Evolutionary conservation across 2,329 filamentous ascomycete genomes (phyloP).

Genomic region (Teratosphaeria viscida): DNA sequence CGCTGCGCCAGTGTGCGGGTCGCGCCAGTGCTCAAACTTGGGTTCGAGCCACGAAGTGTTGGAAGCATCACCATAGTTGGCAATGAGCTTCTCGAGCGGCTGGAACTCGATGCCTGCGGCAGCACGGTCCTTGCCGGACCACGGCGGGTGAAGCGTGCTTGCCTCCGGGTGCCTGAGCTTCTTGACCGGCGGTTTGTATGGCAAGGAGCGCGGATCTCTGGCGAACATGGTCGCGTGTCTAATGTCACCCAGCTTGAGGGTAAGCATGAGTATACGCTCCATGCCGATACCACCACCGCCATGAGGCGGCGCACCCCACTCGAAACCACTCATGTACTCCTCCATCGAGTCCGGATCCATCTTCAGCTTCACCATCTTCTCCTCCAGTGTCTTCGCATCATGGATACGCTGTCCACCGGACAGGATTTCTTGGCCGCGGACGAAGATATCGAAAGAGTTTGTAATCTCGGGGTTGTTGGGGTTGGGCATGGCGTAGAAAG

Average conservation of each 20-base stretch:
- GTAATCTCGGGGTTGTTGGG: constrained; percentile 61
- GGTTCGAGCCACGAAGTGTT: constrained; percentile 92
- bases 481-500: constrained; percentile 87
- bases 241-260: constrained; percentile 81
- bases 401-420: constrained; percentile 92
- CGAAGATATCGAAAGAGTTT: constrained; percentile 91
- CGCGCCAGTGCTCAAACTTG: constrained; percentile 79
- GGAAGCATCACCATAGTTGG: constrained; percentile 89
- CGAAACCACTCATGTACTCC: constrained; percentile 81
- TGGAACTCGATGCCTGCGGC: constrained; percentile 49
- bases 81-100: constrained; percentile 74
- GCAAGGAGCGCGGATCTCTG: constrained; percentile 79
- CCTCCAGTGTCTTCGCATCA: constrained; percentile 60
- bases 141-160: constrained; percentile 63
- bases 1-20: constrained; percentile 67
- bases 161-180: constrained; percentile 77
- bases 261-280: constrained; percentile 76
- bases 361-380: constrained; percentile 65
- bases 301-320: constrained; percentile 79
- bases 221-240: constrained; percentile 79
- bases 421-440: constrained; percentile 85
- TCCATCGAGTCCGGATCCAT: constrained; percentile 76
- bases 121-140: constrained; percentile 44
- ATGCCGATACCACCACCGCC: constrained; percentile 83
- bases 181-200: constrained; percentile 51